A percentile compares a stretch with the other conserved stretches of the same genome.
Evolutionary conservation across 2,329 filamentous ascomycete genomes (phyloP).

Genomic region (Monosporascus sp.): DNA sequence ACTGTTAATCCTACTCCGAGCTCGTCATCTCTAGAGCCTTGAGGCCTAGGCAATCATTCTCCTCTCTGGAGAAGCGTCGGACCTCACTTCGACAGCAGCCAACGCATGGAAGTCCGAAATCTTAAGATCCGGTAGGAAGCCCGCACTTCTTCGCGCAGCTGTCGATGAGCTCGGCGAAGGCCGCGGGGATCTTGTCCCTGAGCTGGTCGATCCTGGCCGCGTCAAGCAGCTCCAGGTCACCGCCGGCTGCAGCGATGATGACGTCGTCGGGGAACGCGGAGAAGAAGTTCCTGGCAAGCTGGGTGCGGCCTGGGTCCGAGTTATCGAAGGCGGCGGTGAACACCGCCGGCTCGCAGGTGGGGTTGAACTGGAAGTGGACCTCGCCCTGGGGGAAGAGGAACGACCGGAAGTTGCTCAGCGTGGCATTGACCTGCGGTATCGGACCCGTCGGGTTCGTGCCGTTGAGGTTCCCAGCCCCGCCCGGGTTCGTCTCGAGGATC

Average conservation of each 20-base stretch:
- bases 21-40: too few relatives aligned
- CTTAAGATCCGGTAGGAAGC: neutral
- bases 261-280: constrained; percentile 16
- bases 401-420: constrained; percentile 27
- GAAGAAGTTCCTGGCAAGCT: constrained; percentile 28
- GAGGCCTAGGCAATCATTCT: too few relatives aligned
- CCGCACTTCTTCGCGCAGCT: neutral
- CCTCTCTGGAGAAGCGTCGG: too few relatives aligned
- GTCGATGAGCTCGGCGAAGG: neutral
- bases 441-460: constrained; percentile 18
- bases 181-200: neutral
- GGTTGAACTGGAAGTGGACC: constrained; percentile 41
- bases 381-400: constrained; percentile 40
- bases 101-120: neutral
- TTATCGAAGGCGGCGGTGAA: constrained; percentile 38
- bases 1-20: too few relatives aligned
- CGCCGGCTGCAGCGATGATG: constrained; percentile 7
- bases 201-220: neutral
- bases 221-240: neutral
- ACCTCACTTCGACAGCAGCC: neutral
- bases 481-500: constrained; percentile 23
- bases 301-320: constrained; percentile 35
- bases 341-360: constrained; percentile 35
- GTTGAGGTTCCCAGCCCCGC: constrained; percentile 22
- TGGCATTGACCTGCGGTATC: constrained; percentile 20